Evolutionary conservation across 139 green algal species (phyloP).

Genomic region (Chlorella sp.): DNA sequence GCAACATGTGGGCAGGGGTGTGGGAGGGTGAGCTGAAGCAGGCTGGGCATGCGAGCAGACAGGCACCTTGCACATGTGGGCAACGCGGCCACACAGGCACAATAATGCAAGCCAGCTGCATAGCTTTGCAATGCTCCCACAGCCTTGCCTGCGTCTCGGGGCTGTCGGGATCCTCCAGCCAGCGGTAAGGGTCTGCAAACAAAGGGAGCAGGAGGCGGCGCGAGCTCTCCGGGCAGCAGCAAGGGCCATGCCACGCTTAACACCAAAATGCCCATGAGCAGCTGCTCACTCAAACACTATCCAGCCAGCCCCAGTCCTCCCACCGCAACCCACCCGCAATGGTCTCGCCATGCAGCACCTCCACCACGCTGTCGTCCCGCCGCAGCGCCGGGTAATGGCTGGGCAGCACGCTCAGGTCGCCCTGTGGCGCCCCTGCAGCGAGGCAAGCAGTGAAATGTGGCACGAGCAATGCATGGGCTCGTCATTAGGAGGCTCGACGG

Average conservation of each 20-base stretch:
- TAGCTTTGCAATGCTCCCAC: too few relatives aligned
- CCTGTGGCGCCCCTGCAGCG: slow-evolving; percentile 65
- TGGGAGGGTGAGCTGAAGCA: neutral
- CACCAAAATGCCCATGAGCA: neutral
- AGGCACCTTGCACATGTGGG: too few relatives aligned
- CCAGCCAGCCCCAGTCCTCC: slow-evolving; percentile 36
- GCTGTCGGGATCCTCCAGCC: slow-evolving; percentile 90
- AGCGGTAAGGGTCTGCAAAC: slow-evolving; percentile 50
- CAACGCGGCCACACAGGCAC: neutral
- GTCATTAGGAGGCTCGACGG: neutral
- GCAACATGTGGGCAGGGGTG: too few relatives aligned
- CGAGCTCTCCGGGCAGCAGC: neutral
- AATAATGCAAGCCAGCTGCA: neutral
- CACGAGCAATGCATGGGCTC: too few relatives aligned
- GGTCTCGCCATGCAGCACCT: slow-evolving; percentile 72
- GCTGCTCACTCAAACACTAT: neutral
- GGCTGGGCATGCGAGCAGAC: neutral
- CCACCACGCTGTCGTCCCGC: slow-evolving; percentile 72
- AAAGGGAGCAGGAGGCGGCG: neutral
- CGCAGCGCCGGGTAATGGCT: slow-evolving; percentile 64
- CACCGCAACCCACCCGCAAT: slow-evolving; percentile 70
- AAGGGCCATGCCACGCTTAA: neutral
- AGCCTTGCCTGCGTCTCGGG: slow-evolving; percentile 74
- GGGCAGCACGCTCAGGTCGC: slow-evolving; percentile 55
- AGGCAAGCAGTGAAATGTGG: too few relatives aligned